Percentiles rank a stretch among this genome's conserved stretches.
Evolutionary conservation across 2,329 filamentous ascomycete species (phyloP).

Genomic region (Alternaria brassicae): DNA sequence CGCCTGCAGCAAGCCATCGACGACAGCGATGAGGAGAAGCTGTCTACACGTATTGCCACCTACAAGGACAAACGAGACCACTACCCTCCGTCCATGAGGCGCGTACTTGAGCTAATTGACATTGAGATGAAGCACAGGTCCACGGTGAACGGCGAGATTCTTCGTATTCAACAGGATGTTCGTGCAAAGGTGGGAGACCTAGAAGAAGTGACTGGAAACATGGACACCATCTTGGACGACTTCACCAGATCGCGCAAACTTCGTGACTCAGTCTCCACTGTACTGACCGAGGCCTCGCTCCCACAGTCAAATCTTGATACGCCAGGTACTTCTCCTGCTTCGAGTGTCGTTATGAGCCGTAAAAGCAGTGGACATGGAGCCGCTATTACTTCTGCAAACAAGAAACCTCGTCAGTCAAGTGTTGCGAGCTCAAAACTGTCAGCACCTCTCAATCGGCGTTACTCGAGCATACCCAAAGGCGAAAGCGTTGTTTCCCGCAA

Average conservation of each 20-base stretch:
- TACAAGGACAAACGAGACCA: conserved; percentile 96
- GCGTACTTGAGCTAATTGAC: conserved; percentile 90
- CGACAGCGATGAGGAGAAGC: conserved; percentile 70
- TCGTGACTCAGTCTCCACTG: conserved; percentile 90
- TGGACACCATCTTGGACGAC: conserved; percentile 78
- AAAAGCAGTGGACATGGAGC: conserved; percentile 57
- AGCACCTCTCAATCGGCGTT: conserved; percentile 53
- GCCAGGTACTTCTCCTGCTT: conserved; percentile 69
- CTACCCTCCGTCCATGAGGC: conserved; percentile 90
- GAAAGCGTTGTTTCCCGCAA: conserved; percentile 34
- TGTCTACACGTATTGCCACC: conserved; percentile 75
- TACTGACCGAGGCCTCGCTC: conserved; percentile 79
- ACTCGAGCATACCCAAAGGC: conserved; percentile 56
- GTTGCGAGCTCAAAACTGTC: conserved; percentile 53
- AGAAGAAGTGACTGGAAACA: conserved; percentile 76
- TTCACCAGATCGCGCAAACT: conserved; percentile 73
- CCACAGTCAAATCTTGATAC: conserved; percentile 71
- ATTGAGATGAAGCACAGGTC: conserved; percentile 94
- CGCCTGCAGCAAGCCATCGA: conserved; percentile 85
- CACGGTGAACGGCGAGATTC: conserved; percentile 94
- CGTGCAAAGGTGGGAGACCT: conserved; percentile 80
- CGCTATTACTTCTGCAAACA: conserved; percentile 55
- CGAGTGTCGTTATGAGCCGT: conserved; percentile 66
- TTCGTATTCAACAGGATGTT: conserved; percentile 85
- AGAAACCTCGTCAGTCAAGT: conserved; percentile 58